Base-by-base conservation (phyloP, 1,284 basidiomycete species). In the Microstroma glucosiphilum region DNA sequence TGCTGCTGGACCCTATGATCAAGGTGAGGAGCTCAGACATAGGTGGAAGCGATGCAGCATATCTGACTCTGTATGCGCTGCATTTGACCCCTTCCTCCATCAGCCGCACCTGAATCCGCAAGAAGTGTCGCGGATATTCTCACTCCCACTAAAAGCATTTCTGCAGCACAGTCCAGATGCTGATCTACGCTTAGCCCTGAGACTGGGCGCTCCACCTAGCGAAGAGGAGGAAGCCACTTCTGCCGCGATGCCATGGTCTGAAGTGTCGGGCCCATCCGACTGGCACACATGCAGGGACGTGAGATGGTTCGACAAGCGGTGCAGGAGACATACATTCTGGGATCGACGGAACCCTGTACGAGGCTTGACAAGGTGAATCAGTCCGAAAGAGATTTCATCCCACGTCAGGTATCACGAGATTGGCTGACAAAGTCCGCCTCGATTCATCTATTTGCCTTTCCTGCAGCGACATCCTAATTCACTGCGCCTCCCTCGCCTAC, bases 241-340 rank as follows among this genome's bases (percentile, higher is more conserved):
- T 56, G 72, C 1, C 26, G 51, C 0, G 61, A 63, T 1, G 48
- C 74, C 71, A 1, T 53, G 42, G 0, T 71, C 65, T 58, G 69
- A 73, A 54, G 70, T 71, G 23, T 62, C 60, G 19, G 63, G 60
- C n/a, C 67, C 69, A n/a, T 70, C 68, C 1, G 72, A 75, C 57
- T 78, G 76, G 76, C 76, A 78, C 55, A 71, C 71, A 6, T 72
- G 69, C 46, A 53, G 73, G 41, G 75, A 76, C 54, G 69, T 76
- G 26, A 43, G 64, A 17, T 78, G 76, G 76, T 56, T 78, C 17
- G 68, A 63, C 7, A n/a, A 63, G 40, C 53, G 71, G 0, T 60
- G 72, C 3, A 57, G 73, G 0, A 56, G 76, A 37, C 76, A 78
- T 56, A 74, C 69, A 0, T 78, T 78, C 37, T 75, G 71, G 73